Percentiles rank a stretch among this genome's conserved stretches.
These are phyloP conservation scores for Fonsecaea monophora DNA, from an alignment of 2,329 filamentous ascomycete species.

Conservation along the genomic window DNA sequence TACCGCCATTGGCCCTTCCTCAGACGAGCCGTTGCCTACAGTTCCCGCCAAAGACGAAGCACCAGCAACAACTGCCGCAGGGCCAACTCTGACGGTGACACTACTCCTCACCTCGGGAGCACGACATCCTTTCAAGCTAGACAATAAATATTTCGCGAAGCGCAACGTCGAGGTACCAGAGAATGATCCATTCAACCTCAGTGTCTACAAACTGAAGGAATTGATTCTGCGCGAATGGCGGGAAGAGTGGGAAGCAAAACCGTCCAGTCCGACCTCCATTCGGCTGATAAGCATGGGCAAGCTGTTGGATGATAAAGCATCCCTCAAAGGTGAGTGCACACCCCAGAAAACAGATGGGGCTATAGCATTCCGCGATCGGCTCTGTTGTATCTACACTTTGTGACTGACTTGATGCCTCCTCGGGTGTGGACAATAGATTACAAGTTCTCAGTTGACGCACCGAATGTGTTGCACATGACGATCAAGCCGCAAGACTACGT, in stretches of 20 bases:
- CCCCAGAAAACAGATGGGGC: not conserved
- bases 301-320: constrained; percentile 85
- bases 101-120: constrained; percentile 81
- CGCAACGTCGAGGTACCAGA: constrained; percentile 78
- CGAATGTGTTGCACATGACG: constrained; percentile 94
- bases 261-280: constrained; percentile 86
- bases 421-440: constrained; percentile 65
- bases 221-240: constrained; percentile 93
- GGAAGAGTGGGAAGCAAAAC: constrained; percentile 85
- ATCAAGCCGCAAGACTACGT: constrained; percentile 83
- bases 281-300: constrained; percentile 91
- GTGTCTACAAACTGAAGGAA: constrained; percentile 92
- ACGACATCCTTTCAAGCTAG: constrained; percentile 87
- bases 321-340: constrained; percentile 72
- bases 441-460: constrained; percentile 73
- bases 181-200: constrained; percentile 85
- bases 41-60: constrained; percentile 43
- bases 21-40: constrained; percentile 34
- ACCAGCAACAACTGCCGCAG: constrained; percentile 43
- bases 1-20: constrained; percentile 40
- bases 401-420: not conserved
- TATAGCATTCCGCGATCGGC: not conserved
- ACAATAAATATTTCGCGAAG: constrained; percentile 82
- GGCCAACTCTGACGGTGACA: constrained; percentile 66
- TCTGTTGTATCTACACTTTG: not conserved